Base-by-base conservation (phyloP, 768 basidiomycete species). In the Mycena metata region DNA sequence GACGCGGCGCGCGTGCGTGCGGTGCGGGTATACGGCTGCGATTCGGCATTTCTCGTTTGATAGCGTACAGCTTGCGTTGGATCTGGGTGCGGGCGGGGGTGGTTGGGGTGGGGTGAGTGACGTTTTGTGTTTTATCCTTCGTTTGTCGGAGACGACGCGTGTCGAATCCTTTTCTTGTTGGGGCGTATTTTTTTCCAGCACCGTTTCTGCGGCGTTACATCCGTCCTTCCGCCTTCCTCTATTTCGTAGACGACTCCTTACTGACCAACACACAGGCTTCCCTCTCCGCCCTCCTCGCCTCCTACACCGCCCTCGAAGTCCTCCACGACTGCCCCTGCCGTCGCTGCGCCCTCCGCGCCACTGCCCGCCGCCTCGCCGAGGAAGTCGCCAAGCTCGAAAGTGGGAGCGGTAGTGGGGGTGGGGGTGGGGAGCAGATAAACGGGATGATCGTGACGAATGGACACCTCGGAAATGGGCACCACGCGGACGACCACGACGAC, bases 321-420 rank as follows among this genome's bases (percentile, higher is more conserved):
- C 85, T 99, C 51, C 88, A 87, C n/a, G 96, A 96, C 75, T 97
- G 96, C 73, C 89, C 95, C 30, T 99, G 98, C 79, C 90, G 96
- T 23, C 91, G 91, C 68, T 99, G 98, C 76, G 95, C 96, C 1
- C 82, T 99, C 67, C 81, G 90, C 7, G 90, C 91, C 19, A 99
- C 98, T 0, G 87, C 89, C 71, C 81, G 81, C 54, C 84, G 90
- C 52, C 83, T 96, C 61, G 78, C 82, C 45, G 79, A 86, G 11
- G 95, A 96, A 61, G 82, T 89, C 6, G 85, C 89, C 41, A 80
- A 84, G 23, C 81, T 96, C 13, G 84, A 83, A 63, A 83, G 78
- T 80, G 75, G 42, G 64, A 83, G 78, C 80, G 75, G 42, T 74
- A 23, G 12, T 2, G 13, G 30, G 39, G 16, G 35, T 19, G 49